Percentiles rank a stretch among this genome's conserved stretches.
These are phyloP conservation scores for Fragilaria radians DNA, from an alignment of 108 stramenopile species.

Conservation along the genomic window DNA sequence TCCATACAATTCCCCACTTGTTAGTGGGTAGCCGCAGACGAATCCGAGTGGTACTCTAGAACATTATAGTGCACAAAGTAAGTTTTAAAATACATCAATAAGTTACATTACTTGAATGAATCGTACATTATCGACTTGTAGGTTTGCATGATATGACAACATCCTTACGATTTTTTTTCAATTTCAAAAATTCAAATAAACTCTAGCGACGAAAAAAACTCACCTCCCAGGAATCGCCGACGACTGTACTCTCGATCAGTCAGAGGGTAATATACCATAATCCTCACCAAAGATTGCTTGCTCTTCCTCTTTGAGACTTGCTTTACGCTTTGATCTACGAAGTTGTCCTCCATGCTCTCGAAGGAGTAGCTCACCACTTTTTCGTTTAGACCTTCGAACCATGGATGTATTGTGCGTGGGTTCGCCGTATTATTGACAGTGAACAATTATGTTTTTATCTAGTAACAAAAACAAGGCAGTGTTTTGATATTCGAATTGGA, in stretches of 20 bases:
- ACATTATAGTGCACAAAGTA: too few relatives aligned
- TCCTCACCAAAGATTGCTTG: constrained; percentile 67
- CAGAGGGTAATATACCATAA: constrained; percentile 74
- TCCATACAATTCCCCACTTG: constrained; percentile 77
- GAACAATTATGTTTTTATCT: too few relatives aligned
- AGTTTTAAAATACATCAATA: too few relatives aligned
- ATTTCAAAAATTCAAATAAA: background rate
- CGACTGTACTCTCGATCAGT: constrained; percentile 76
- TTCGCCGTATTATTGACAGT: too few relatives aligned
- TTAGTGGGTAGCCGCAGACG: constrained; percentile 79
- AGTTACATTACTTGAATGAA: too few relatives aligned
- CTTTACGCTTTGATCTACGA: constrained; percentile 41
- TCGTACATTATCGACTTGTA: too few relatives aligned
- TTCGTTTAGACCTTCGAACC: constrained; percentile 40
- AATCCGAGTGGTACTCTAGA: constrained; percentile 86
- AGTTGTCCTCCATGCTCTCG: constrained; percentile 24
- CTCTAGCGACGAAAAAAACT: constrained; percentile 16
- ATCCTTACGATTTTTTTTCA: too few relatives aligned
- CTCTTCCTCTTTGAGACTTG: constrained; percentile 31
- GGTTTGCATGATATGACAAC: too few relatives aligned
- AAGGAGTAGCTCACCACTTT: constrained; percentile 23
- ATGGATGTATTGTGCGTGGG: too few relatives aligned
- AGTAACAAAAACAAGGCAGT: too few relatives aligned
- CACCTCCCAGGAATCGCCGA: constrained; percentile 80
- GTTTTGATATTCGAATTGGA: too few relatives aligned